phyloP scores from a whole-genome alignment of 768 basidiomycete genomes.

The Suillus fuscotomentosus region DNA sequence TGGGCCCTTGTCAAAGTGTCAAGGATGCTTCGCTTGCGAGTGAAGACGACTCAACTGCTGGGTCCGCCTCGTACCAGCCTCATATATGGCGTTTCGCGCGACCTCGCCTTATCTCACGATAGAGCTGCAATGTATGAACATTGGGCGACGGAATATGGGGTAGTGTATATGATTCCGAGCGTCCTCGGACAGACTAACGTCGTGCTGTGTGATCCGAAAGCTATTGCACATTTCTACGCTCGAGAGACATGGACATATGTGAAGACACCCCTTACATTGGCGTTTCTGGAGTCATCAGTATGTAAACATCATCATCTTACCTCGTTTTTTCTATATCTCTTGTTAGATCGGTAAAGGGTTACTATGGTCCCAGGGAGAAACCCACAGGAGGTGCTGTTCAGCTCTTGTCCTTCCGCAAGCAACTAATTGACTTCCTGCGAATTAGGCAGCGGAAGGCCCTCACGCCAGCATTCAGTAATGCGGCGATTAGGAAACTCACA shows the following conservation, averaged over 20 bases:
- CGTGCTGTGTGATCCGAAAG: slow-evolving; percentile 43
- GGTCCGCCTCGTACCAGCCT: slow-evolving; percentile 20
- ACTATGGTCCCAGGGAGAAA: slow-evolving; percentile 18
- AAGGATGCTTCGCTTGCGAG: neutral
- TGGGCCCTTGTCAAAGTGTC: neutral
- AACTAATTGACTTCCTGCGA: neutral
- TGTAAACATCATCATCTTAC: neutral
- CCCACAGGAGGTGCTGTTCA: neutral
- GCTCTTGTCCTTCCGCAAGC: neutral
- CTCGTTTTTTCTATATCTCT: neutral
- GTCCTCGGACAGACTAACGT: slow-evolving; percentile 12
- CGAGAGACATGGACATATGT: slow-evolving; percentile 33
- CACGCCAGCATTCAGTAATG: slow-evolving; percentile 41
- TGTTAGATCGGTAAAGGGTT: slow-evolving; percentile 29
- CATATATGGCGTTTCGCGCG: slow-evolving; percentile 16
- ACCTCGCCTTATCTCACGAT: slow-evolving; percentile 1
- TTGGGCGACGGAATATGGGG: slow-evolving; percentile 22
- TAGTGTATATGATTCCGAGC: slow-evolving; percentile 15
- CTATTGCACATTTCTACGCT: slow-evolving; percentile 47
- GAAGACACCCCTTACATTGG: slow-evolving; percentile 33
- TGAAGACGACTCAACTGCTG: slow-evolving; percentile 14
- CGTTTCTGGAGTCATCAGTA: slow-evolving; percentile 27
- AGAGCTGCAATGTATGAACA: slow-evolving; percentile 15
- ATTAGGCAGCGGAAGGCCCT: slow-evolving; percentile 36
- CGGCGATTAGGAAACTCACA: slow-evolving; percentile 36